phyloP scores from a whole-genome alignment of 139 green algal species.

The Tetradesmus obliquus region DNA sequence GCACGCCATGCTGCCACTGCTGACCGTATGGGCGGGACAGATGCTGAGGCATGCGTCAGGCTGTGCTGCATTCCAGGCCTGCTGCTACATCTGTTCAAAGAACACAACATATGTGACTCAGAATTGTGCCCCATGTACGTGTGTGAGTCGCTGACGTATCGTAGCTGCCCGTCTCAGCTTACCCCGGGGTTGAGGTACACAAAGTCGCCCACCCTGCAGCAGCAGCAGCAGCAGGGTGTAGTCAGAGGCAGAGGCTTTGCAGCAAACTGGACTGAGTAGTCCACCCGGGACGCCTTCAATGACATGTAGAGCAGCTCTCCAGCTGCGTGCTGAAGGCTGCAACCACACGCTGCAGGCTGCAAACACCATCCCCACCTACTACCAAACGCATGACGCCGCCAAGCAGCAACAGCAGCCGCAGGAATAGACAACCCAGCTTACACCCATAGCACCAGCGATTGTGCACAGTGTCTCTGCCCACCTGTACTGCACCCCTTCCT shows the following conservation, averaged over 20 bases:
- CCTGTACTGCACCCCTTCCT: slow-evolving; percentile 67
- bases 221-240: not conserved
- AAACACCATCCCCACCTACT: not conserved
- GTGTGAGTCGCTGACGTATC: not conserved
- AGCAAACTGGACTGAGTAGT: not conserved
- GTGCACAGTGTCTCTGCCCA: not conserved
- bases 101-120: too few relatives aligned
- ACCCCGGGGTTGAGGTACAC: not conserved
- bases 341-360: not conserved
- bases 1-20: too few relatives aligned
- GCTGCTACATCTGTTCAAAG: too few relatives aligned
- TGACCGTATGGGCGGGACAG: not conserved
- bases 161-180: not conserved
- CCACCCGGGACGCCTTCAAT: too few relatives aligned
- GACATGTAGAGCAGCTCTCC: too few relatives aligned
- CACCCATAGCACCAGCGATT: too few relatives aligned
- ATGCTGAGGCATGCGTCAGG: too few relatives aligned
- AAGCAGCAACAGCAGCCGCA: not conserved
- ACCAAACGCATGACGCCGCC: not conserved
- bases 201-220: not conserved
- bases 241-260: not conserved
- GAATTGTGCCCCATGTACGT: not conserved
- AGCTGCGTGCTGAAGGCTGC: too few relatives aligned
- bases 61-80: too few relatives aligned
- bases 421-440: too few relatives aligned